A percentile compares a stretch with the other conserved stretches of the same genome.
phyloP scores from a whole-genome alignment of 768 basidiomycete species.

The Lyophyllum semitale region DNA sequence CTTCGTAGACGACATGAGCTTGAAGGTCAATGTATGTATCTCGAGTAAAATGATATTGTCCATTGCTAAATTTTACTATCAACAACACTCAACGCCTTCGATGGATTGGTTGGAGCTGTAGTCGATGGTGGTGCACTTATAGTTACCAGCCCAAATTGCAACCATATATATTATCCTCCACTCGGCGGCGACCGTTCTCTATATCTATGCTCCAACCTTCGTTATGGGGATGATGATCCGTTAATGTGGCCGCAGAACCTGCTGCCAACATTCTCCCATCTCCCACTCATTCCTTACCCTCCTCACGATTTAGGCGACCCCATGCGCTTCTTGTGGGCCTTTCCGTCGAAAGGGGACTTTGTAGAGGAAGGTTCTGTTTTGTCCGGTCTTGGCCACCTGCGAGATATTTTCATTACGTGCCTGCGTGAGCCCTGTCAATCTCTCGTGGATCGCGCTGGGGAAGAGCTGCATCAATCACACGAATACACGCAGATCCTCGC shows the following conservation, averaged over 20 bases:
- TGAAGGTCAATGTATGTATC: too few relatives aligned
- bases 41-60: too few relatives aligned
- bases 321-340: not conserved
- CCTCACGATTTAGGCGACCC: not conserved
- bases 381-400: too few relatives aligned
- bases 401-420: too few relatives aligned
- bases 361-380: too few relatives aligned
- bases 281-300: not conserved
- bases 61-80: too few relatives aligned
- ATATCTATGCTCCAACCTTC: not conserved
- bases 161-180: not conserved
- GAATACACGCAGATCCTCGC: too few relatives aligned
- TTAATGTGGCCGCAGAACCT: not conserved
- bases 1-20: too few relatives aligned
- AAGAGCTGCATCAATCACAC: too few relatives aligned
- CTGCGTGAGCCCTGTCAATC: not conserved
- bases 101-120: not conserved
- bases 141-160: not conserved
- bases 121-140: not conserved
- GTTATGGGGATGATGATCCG: not conserved
- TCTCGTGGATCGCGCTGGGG: too few relatives aligned
- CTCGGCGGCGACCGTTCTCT: not conserved
- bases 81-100: constrained; percentile 1
- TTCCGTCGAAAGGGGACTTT: too few relatives aligned
- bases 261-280: not conserved